phyloP scores from a whole-genome alignment of 176 grass and related monocot genomes.

The Carex pumila region DNA sequence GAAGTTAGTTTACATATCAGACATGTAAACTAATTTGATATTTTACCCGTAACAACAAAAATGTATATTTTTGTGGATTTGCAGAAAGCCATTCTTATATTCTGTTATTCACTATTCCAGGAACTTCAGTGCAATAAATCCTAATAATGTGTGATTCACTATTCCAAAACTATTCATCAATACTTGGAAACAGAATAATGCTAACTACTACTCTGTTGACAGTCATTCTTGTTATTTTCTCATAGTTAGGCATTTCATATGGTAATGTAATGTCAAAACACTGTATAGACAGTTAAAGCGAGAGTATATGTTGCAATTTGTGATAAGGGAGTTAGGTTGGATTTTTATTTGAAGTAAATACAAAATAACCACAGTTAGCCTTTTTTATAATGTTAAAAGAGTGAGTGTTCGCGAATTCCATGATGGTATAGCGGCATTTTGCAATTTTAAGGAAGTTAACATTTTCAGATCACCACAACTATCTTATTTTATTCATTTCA shows the following conservation, averaged over 20 bases:
- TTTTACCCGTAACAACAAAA: neutral
- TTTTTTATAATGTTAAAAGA: neutral
- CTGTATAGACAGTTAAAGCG: neutral
- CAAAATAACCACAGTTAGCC: neutral
- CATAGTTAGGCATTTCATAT: neutral
- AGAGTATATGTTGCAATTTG: neutral
- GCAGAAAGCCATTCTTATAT: neutral
- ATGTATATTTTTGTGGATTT: neutral
- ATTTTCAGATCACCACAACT: neutral
- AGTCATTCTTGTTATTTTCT: neutral
- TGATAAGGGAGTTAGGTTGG: neutral
- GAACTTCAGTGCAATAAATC: neutral
- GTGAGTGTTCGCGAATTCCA: neutral
- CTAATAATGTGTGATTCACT: neutral
- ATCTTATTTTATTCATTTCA: neutral
- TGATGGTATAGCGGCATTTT: neutral
- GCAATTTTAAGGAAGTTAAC: neutral
- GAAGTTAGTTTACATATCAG: neutral
- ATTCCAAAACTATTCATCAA: too few species aligned
- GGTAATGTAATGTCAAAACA: neutral
- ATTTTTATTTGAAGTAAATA: neutral
- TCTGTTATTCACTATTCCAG: neutral
- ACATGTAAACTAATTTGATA: neutral
- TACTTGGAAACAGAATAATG: too few species aligned
- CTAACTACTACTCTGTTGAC: neutral